Percentiles rank a stretch among this genome's conserved stretches.
phyloP scores from a whole-genome alignment of 78 protist species.

The Emiliania huxleyi region DNA sequence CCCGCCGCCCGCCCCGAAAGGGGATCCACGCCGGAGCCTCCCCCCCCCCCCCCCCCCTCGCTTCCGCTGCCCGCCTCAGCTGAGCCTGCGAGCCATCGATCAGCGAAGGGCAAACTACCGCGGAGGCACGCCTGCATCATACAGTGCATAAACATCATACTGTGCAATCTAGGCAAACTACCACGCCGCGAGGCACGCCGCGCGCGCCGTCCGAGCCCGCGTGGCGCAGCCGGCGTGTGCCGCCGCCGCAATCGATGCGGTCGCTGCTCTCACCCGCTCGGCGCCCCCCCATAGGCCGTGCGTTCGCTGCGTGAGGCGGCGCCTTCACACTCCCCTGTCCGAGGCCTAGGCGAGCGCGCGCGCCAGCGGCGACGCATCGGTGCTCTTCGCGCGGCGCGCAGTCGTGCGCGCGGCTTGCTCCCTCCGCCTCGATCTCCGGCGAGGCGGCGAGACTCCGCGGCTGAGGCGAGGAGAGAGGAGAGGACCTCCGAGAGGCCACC shows the following conservation, averaged over 20 bases:
- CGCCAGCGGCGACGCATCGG: background rate
- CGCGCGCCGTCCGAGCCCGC: background rate
- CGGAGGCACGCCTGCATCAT: no score
- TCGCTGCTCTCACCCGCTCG: background rate
- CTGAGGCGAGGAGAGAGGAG: no score
- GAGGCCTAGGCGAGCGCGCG: background rate
- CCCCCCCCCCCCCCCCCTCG: no score
- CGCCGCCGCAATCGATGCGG: background rate
- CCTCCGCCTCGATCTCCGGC: no score
- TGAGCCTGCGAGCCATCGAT: background rate
- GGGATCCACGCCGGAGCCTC: no score
- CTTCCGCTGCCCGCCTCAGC: background rate
- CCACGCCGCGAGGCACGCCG: background rate
- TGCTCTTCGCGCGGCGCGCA: background rate
- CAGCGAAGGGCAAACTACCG: background rate
- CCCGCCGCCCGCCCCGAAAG: no score
- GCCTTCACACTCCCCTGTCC: background rate
- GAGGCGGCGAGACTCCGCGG: no score
- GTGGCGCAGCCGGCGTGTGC: background rate
- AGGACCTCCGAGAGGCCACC: no score
- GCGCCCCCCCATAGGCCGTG: background rate
- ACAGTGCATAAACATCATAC: no score
- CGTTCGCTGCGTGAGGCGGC: background rate
- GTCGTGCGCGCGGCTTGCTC: background rate
- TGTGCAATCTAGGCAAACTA: no score